Base-by-base conservation (phyloP, 2,329 filamentous ascomycete genomes). In the Sphaerulina vaccinii region DNA sequence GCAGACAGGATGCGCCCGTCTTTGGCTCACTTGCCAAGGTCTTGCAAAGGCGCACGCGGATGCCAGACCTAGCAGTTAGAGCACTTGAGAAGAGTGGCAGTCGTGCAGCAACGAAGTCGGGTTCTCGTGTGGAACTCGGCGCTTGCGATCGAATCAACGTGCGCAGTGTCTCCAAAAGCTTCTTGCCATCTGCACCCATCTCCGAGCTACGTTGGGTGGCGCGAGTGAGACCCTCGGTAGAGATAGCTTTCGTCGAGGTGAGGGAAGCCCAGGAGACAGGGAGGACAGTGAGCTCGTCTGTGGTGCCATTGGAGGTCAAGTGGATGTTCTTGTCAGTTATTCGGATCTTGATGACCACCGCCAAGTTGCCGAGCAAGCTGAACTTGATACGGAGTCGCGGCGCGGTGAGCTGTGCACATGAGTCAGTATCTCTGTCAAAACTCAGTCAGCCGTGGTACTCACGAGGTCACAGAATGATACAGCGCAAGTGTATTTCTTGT, bases 341-440 rank as follows among this genome's bases (percentile, higher is more conserved):
- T 15, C 40, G 47, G 3, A 39, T 22, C 23, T 54, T 44, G 13
- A 52, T 22, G 5, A 38, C 43, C 18, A 49, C 16, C 2, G 18
- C n/a, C 19, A 49, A 19, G 19, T 37, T 32, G 27, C 3, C 23
- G 5, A 49, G 24, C 43, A 38, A 58, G 11, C 37, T 19, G 24
- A 35, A 21, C 44, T 57, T 51, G 8, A 60, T 18, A 2, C 52
- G 32, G 0, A 56, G 21, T 5, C 42, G 43, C 1, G 57, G 57
- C 23, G 53, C 45, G 5, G 48, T 54, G 19, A 58, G 49, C 49
- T 51, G 19, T n/a, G 4, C n/a, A n/a, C n/a, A 4, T 11, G 13
- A 7, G 52, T 55, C 48, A 55, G 52, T 22, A 22, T 2, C 35
- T 16, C 2, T 10, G 27, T 13, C 10, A 32, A 4, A 10, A 32